A percentile compares a stretch with the other conserved stretches of the same genome.
These are phyloP conservation scores for Mariannaea sp. DNA, from an alignment of 2,329 filamentous ascomycete species.

Conservation along the genomic window DNA sequence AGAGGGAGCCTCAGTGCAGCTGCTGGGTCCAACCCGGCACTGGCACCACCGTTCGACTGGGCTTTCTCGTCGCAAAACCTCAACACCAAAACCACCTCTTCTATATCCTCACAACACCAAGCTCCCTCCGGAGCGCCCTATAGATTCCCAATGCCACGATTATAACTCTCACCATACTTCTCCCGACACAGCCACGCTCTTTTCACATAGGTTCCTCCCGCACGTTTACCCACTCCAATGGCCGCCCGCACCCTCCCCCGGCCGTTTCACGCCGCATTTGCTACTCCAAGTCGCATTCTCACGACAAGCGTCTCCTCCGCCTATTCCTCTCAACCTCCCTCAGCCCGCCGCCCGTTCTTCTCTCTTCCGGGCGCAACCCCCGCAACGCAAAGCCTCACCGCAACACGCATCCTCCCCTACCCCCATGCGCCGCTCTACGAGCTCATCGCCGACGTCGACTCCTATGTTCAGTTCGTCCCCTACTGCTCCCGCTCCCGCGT, in stretches of 20 bases:
- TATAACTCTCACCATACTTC: background rate
- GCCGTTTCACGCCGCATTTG: slow-evolving; percentile 19
- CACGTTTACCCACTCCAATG: slow-evolving; percentile 17
- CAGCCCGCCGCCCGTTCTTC: slow-evolving; percentile 49
- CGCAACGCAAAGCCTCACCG: slow-evolving; percentile 67
- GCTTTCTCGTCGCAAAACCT: background rate
- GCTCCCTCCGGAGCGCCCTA: background rate
- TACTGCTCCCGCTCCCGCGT: slow-evolving; percentile 82
- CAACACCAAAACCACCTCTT: slow-evolving; percentile 1
- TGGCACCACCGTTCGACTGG: background rate
- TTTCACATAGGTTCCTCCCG: background rate
- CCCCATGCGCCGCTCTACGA: slow-evolving; percentile 72
- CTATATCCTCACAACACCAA: background rate
- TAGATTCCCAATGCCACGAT: slow-evolving; percentile 8
- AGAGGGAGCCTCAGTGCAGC: background rate
- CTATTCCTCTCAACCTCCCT: slow-evolving; percentile 18
- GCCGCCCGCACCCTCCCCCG: slow-evolving; percentile 24
- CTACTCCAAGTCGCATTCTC: slow-evolving; percentile 18
- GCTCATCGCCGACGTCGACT: slow-evolving; percentile 85
- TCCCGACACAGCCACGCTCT: background rate
- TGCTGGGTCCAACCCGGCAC: no score
- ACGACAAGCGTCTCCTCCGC: slow-evolving; percentile 28
- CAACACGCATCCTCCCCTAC: slow-evolving; percentile 78
- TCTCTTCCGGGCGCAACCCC: slow-evolving; percentile 34
- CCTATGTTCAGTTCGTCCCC: slow-evolving; percentile 86